Conservation (phyloP, 2,329 filamentous ascomycete genomes). For the Helotiales sp. region DNA sequence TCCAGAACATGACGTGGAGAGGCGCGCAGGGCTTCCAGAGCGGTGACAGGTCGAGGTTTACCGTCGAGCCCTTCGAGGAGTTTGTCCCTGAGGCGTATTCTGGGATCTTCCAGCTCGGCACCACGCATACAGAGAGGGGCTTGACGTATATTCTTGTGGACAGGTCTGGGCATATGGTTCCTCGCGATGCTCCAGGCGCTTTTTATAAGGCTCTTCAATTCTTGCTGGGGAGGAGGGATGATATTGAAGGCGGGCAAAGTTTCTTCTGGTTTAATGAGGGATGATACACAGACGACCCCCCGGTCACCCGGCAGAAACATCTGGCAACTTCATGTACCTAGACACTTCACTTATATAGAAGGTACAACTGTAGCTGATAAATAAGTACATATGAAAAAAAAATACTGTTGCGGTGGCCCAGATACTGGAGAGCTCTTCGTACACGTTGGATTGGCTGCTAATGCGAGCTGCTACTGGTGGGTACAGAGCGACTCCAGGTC, state of each 20-base stretch:
- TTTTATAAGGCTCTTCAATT: background rate
- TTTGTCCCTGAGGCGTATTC: background rate
- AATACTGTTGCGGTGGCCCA: slow-evolving; percentile 39
- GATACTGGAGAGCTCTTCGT: slow-evolving; percentile 37
- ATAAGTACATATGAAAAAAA: too few species aligned
- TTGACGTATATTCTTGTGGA: background rate
- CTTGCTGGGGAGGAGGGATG: background rate
- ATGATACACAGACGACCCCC: too few species aligned
- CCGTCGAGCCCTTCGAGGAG: background rate
- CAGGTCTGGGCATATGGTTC: background rate
- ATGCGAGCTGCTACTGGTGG: slow-evolving; percentile 39
- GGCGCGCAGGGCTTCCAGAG: background rate
- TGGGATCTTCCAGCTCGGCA: background rate
- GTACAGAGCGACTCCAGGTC: slow-evolving; percentile 36
- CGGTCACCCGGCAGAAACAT: too few species aligned
- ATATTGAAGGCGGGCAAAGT: background rate
- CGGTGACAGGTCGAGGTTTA: background rate
- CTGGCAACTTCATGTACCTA: too few species aligned
- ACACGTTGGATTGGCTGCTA: slow-evolving; percentile 36
- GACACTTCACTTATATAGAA: too few species aligned
- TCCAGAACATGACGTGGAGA: background rate
- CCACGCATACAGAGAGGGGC: background rate
- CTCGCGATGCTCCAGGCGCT: background rate
- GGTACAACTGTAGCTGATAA: too few species aligned
- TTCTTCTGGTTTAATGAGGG: too few species aligned